Evolutionary conservation across 768 basidiomycete genomes (phyloP).

Genomic region (Lentinus brumalis): DNA sequence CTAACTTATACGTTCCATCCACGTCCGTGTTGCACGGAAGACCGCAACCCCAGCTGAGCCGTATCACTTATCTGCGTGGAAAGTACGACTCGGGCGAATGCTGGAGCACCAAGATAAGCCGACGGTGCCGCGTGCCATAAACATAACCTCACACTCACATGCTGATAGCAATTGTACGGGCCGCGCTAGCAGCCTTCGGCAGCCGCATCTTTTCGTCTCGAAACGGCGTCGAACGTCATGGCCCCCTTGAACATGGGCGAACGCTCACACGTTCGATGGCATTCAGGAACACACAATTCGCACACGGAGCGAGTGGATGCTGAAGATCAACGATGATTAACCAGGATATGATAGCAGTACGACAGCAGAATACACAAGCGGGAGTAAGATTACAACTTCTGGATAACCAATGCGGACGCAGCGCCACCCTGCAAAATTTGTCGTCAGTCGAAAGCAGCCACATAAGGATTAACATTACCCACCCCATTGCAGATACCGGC

Average conservation of each 20-base stretch:
- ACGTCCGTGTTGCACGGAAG: neutral
- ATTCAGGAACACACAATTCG: neutral
- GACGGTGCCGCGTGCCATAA: conserved; percentile 7
- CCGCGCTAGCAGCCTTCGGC: neutral
- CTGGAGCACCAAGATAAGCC: conserved; percentile 9
- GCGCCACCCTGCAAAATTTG: conserved; percentile 73
- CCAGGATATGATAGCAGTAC: conserved; percentile 21
- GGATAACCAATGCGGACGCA: conserved; percentile 87
- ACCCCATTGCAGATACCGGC: conserved; percentile 98
- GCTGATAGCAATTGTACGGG: neutral
- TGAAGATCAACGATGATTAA: neutral
- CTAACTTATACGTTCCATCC: conserved; percentile 1
- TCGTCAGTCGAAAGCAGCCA: conserved; percentile 10
- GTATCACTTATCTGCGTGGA: conserved; percentile 1
- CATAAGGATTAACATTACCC: conserved; percentile 33
- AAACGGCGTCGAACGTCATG: neutral
- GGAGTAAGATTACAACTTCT: conserved; percentile 60
- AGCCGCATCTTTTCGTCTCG: neutral
- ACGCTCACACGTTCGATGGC: conserved; percentile 2
- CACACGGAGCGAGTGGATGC: neutral
- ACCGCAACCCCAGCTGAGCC: neutral
- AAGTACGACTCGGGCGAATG: neutral
- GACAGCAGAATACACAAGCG: conserved; percentile 16
- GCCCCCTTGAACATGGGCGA: neutral
- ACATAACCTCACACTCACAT: conserved; percentile 13